phyloP scores from a whole-genome alignment of 1,284 basidiomycete genomes.

The Trichosporon sp. region DNA sequence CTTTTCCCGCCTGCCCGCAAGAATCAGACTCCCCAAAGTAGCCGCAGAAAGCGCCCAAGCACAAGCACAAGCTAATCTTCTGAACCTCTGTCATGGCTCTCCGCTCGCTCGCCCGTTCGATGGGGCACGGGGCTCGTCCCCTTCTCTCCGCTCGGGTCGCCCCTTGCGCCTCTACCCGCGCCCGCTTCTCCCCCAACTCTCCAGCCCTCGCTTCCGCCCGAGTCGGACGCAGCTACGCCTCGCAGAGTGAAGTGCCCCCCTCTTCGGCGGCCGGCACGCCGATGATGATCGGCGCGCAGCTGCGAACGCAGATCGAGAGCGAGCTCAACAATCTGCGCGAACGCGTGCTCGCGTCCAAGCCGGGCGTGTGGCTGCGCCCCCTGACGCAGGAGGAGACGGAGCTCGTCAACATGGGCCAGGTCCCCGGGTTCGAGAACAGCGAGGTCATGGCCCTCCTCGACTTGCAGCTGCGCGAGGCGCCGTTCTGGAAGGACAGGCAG shows the following conservation, averaged over 20 bases:
- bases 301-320: conserved; percentile 23
- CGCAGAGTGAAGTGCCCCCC: not conserved
- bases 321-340: conserved; percentile 17
- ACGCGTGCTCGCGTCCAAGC: not conserved
- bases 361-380: conserved; percentile 22
- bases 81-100: not conserved
- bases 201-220: not conserved
- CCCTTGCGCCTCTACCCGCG: too few relatives aligned
- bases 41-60: too few relatives aligned
- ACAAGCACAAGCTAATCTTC: not conserved
- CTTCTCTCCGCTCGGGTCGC: not conserved
- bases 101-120: not conserved
- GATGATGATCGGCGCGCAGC: conserved; percentile 17
- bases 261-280: conserved; percentile 4
- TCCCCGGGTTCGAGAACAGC: conserved; percentile 19
- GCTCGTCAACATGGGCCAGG: conserved; percentile 34
- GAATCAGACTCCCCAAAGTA: not conserved
- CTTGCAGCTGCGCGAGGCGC: conserved; percentile 19
- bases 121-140: conserved; percentile 2
- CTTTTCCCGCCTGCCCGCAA: not conserved
- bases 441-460: conserved; percentile 30
- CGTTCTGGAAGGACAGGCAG: conserved; percentile 10
- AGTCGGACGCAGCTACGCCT: not conserved
- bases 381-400: conserved; percentile 27
- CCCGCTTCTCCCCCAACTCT: too few relatives aligned